These are phyloP conservation scores for Candida nonsorbophila DNA, from an alignment of 805 yeast species.

Conservation along the genomic window DNA sequence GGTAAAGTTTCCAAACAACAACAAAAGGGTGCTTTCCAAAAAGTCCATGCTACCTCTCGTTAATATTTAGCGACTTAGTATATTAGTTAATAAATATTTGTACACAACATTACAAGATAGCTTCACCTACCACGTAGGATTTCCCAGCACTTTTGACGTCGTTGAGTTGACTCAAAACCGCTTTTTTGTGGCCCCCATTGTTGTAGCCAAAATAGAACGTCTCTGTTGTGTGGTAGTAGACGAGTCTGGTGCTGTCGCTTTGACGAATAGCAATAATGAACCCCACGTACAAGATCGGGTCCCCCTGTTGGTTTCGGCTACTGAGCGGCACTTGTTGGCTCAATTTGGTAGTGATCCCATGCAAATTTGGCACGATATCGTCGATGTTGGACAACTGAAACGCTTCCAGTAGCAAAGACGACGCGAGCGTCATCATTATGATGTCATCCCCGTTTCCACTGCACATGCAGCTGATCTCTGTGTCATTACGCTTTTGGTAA, in stretches of 20 bases:
- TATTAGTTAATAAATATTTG: constrained; percentile 9
- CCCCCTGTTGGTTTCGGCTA: constrained; percentile 1
- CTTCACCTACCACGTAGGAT: constrained; percentile 23
- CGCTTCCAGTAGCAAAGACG: constrained; percentile 11
- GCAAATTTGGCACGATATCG: constrained; percentile 1
- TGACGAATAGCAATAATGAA: constrained; percentile 16
- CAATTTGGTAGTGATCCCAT: constrained; percentile 1
- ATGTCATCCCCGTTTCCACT: constrained; percentile 59
- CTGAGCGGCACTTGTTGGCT: constrained; percentile 1
- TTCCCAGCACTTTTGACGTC: constrained; percentile 10
- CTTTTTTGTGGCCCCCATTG: constrained; percentile 9
- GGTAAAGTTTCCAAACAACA: constrained; percentile 85
- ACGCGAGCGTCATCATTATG: constrained; percentile 37
- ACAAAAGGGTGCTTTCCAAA: constrained; percentile 97
- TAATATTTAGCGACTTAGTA: constrained; percentile 35
- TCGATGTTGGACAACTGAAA: background rate
- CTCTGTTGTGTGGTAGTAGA: constrained; percentile 36
- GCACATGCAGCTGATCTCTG: constrained; percentile 32
- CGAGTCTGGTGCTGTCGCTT: constrained; percentile 8
- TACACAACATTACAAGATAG: background rate
- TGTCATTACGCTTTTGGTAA: constrained; percentile 10
- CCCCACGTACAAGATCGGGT: constrained; percentile 23
- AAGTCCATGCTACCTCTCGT: constrained; percentile 96
- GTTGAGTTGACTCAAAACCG: constrained; percentile 19
- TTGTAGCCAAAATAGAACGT: constrained; percentile 27